Conservation (phyloP, 202 grass and related monocot species). For the Brachypodium distachyon region DNA sequence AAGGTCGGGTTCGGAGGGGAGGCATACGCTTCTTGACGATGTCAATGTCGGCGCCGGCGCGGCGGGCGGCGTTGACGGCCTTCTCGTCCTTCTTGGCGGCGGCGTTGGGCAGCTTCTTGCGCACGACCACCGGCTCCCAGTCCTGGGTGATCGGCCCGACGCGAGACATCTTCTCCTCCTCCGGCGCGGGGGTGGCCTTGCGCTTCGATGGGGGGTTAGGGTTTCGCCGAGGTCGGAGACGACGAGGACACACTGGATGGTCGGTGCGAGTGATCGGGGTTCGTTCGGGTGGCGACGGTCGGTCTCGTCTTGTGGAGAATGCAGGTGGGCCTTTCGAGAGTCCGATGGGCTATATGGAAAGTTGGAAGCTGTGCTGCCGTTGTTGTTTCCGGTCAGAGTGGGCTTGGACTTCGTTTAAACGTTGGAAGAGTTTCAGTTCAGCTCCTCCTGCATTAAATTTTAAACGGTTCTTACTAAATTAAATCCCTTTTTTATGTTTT, state of each 20-base stretch:
- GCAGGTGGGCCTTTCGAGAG: not conserved
- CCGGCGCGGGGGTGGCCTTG: not conserved
- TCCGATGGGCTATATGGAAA: not conserved
- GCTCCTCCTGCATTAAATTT: too few species aligned
- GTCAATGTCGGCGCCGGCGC: slow-evolving; percentile 11
- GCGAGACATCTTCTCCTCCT: slow-evolving; percentile 4
- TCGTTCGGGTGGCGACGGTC: not conserved
- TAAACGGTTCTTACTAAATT: too few species aligned
- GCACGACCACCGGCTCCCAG: slow-evolving; percentile 1
- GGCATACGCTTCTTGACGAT: not conserved
- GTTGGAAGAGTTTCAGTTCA: too few species aligned
- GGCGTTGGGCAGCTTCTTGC: slow-evolving; percentile 15
- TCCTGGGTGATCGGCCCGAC: not conserved
- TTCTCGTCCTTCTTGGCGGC: slow-evolving; percentile 15
- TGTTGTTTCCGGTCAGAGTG: not conserved
- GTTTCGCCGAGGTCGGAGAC: slow-evolving; percentile 1
- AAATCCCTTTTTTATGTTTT: too few species aligned
- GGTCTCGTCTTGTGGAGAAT: not conserved
- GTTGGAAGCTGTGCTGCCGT: too few species aligned
- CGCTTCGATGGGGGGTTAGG: not conserved
- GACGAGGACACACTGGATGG: not conserved
- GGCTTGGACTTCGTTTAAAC: not conserved
- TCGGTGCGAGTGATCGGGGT: slow-evolving; percentile 1
- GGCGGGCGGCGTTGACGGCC: slow-evolving; percentile 9
- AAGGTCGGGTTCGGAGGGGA: not conserved